Base-by-base conservation (phyloP, 257 asterid genomes). In the Primulina huaijiensis region DNA sequence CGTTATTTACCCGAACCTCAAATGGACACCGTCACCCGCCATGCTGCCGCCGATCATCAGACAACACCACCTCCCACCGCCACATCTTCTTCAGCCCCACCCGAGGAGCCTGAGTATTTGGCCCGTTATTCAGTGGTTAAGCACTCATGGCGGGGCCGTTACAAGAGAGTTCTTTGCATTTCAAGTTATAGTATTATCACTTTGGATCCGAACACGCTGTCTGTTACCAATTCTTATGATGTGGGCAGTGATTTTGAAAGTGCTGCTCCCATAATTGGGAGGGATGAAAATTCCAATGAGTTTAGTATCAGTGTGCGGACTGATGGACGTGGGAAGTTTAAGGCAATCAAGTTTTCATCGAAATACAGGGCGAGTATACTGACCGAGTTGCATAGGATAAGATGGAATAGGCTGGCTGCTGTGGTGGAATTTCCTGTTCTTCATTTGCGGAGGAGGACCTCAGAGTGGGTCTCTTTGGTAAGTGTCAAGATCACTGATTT, bases 61-160 rank as follows among this genome's bases (percentile, higher is more conserved):
- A 82, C 82, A 16, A 37, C 75, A 2, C 40, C 76, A 0, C 68
- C 79, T 23, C 69, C 79, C 37, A 65, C 90, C 20, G 34, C 87
- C 9, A 64, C 95, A 12, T 30, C 87, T 52, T 56, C 82, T 19
- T 62, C 84, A 20, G 71, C 80, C 21, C 81, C 90, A 55, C 77
- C 81, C 1, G 99, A 94, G 70, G 99, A 94, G 82, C 92, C 88
- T 2, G 99, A 94, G 85, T 94, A 94, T 69, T 76, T 89, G 64
- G 95, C 93, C 29, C 89, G 99, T 33, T 89, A 90, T 75, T 58
- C 82, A 89, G 97, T 94, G 10, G 72, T 86, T 27, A 94, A 94
- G 73, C 99, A 94, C 82, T 94, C 99, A 11, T 94, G 99, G 99
- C 90, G 99, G 14, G 99, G 99, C 37, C 88, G 96, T 17, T 94